phyloP scores from a whole-genome alignment of 805 yeast genomes.

The Candida chauliodis region DNA sequence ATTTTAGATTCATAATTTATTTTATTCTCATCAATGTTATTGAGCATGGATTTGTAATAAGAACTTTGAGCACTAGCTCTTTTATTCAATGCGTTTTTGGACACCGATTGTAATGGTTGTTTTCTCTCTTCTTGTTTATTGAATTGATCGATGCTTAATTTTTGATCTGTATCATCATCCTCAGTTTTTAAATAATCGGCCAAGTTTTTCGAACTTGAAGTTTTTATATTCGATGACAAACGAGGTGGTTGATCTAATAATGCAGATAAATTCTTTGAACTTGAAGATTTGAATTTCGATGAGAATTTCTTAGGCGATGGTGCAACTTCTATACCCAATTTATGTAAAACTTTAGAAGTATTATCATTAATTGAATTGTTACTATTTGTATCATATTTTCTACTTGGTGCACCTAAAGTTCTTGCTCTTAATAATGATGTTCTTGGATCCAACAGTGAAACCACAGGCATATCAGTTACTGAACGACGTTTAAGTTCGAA shows the following conservation, averaged over 20 bases:
- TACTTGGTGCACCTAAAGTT: constrained; percentile 25
- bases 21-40: constrained; percentile 15
- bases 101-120: constrained; percentile 1
- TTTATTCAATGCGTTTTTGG: constrained; percentile 4
- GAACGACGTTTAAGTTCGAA: constrained; percentile 14
- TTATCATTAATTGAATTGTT: constrained; percentile 16
- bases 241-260: constrained; percentile 13
- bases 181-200: constrained; percentile 16
- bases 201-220: constrained; percentile 36
- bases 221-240: constrained; percentile 18
- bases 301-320: constrained; percentile 13
- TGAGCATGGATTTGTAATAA: constrained; percentile 20
- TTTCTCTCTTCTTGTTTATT: constrained; percentile 14
- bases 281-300: constrained; percentile 31
- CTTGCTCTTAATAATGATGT: constrained; percentile 35
- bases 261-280: constrained; percentile 28
- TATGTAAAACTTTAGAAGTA: constrained; percentile 32
- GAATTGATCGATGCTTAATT: constrained; percentile 13
- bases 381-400: not conserved
- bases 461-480: constrained; percentile 23
- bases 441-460: constrained; percentile 37
- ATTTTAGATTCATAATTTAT: not conserved
- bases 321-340: constrained; percentile 33
- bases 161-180: constrained; percentile 8
- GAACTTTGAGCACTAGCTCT: constrained; percentile 9